These are phyloP conservation scores for Fagus crenata DNA, from an alignment of 306 rosid genomes.

Conservation along the genomic window DNA sequence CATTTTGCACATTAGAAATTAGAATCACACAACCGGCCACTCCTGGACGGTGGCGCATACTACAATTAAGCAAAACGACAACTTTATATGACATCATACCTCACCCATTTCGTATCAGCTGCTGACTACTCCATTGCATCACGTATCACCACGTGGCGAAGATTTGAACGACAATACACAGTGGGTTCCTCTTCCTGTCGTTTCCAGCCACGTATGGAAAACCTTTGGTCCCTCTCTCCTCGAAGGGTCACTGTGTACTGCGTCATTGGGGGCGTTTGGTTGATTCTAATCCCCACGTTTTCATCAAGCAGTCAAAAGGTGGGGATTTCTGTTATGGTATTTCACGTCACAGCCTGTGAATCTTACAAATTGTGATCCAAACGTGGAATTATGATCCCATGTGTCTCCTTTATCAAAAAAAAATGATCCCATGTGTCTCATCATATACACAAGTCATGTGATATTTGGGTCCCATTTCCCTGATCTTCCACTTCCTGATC, in stretches of 20 bases:
- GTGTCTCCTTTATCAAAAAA: neutral
- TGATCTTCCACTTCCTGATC: neutral
- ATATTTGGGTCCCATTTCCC: neutral
- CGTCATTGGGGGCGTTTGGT: neutral
- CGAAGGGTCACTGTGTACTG: neutral
- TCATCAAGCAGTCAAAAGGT: neutral
- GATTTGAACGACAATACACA: neutral
- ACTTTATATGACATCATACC: neutral
- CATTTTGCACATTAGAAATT: too few species aligned
- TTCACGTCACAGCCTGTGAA: neutral
- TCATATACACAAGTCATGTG: neutral
- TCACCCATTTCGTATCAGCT: neutral
- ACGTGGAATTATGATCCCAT: neutral
- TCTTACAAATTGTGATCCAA: neutral
- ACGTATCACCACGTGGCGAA: conserved; percentile 14
- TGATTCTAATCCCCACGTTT: neutral
- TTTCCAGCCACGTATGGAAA: conserved; percentile 8
- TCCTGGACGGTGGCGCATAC: too few species aligned
- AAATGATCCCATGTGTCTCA: neutral
- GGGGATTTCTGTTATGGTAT: neutral
- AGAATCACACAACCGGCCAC: too few species aligned
- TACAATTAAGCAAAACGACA: neutral
- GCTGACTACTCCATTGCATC: neutral
- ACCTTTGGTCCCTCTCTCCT: neutral
- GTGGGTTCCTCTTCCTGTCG: neutral